Evolutionary conservation across 192 early-diverging fungal genomes (phyloP).

Genomic region (Backusella mclennaniae): DNA sequence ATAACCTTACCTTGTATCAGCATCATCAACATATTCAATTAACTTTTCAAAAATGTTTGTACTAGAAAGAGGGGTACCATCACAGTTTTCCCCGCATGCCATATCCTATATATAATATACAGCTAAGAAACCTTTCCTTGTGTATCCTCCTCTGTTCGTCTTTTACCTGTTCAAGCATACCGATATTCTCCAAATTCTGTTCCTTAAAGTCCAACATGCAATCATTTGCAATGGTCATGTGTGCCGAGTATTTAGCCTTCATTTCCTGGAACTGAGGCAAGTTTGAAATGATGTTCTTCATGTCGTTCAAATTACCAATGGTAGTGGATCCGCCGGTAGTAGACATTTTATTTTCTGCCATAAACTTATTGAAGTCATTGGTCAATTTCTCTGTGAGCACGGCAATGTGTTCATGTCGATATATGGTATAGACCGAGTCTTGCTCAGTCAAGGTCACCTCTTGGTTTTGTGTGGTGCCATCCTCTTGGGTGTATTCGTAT

Average conservation of each 20-base stretch:
- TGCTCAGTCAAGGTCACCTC: slow-evolving; percentile 68
- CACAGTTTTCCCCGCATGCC: slow-evolving; percentile 76
- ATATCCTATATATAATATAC: slow-evolving; percentile 47
- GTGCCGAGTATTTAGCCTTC: slow-evolving; percentile 74
- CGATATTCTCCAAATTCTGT: slow-evolving; percentile 68
- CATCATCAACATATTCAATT: slow-evolving; percentile 74
- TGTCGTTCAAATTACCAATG: slow-evolving; percentile 59
- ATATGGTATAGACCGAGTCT: slow-evolving; percentile 74
- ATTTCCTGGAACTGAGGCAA: slow-evolving; percentile 87
- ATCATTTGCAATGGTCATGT: slow-evolving; percentile 84
- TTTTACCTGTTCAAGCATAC: slow-evolving; percentile 74
- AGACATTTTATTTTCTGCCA: slow-evolving; percentile 72
- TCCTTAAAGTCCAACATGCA: slow-evolving; percentile 77
- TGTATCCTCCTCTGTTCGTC: neutral
- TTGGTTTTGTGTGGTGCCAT: slow-evolving; percentile 42
- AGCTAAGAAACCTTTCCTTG: neutral
- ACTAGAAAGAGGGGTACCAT: slow-evolving; percentile 44
- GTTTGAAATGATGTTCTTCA: slow-evolving; percentile 83
- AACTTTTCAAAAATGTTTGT: slow-evolving; percentile 41
- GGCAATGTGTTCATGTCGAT: slow-evolving; percentile 82
- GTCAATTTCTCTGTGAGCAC: slow-evolving; percentile 72
- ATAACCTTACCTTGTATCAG: slow-evolving; percentile 47
- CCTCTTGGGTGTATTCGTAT: slow-evolving; percentile 51
- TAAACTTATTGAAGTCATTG: slow-evolving; percentile 77
- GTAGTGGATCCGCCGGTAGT: slow-evolving; percentile 19